Conservation (phyloP, 2,329 filamentous ascomycete genomes). For the Hymenoscyphus occultus region DNA sequence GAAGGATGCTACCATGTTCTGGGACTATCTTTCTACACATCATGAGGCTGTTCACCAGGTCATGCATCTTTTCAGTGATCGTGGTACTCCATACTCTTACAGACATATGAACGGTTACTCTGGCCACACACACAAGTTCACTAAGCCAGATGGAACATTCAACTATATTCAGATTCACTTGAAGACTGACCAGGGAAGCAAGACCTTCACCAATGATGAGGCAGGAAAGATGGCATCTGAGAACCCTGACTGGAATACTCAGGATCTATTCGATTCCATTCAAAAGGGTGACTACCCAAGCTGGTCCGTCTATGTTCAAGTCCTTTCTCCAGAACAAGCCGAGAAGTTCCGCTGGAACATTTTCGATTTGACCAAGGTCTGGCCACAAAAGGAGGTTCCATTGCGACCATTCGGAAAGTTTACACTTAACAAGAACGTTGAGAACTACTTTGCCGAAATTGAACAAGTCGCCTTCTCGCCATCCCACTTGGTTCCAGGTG, state of each 20-base stretch:
- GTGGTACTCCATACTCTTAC: conserved; percentile 63
- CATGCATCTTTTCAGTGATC: conserved; percentile 64
- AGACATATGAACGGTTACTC: conserved; percentile 67
- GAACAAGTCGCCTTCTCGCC: conserved; percentile 70
- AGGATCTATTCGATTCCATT: conserved; percentile 64
- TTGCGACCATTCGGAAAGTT: conserved; percentile 59
- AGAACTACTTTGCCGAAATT: conserved; percentile 64
- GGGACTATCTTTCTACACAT: conserved; percentile 53
- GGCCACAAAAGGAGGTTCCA: conserved; percentile 62
- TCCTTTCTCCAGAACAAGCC: conserved; percentile 59
- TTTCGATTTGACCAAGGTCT: conserved; percentile 69
- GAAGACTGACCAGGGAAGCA: conserved; percentile 60
- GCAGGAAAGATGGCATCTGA: conserved; percentile 51
- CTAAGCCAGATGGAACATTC: conserved; percentile 62
- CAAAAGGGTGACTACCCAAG: conserved; percentile 57
- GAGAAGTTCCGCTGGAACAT: conserved; percentile 60
- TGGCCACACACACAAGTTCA: conserved; percentile 65
- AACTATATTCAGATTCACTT: conserved; percentile 65
- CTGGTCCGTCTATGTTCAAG: conserved; percentile 64
- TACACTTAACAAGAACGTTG: conserved; percentile 60
- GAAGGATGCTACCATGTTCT: conserved; percentile 54
- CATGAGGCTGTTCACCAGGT: conserved; percentile 62
- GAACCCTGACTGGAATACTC: conserved; percentile 61
- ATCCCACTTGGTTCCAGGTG: conserved; percentile 62
- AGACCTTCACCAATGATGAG: conserved; percentile 57